Evolutionary conservation across 371 early-diverging fungal species (phyloP).

Genomic region (Neoconidiobolus thromboides): DNA sequence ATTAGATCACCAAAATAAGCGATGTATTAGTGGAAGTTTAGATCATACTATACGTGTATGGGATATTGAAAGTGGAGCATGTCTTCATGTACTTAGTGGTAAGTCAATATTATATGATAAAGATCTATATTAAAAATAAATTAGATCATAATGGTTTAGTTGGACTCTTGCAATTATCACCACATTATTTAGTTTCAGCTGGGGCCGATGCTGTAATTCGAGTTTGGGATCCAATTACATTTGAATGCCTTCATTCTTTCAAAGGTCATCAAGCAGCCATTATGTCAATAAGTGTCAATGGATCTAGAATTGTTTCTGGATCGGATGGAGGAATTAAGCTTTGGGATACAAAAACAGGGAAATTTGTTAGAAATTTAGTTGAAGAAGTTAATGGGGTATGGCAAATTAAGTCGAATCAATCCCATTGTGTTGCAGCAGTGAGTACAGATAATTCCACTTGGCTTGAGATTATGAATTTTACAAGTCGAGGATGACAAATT

Average conservation of each 20-base stretch:
- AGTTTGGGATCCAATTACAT: conserved; percentile 74
- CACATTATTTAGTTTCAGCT: conserved; percentile 70
- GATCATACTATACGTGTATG: conserved; percentile 94
- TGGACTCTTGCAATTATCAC: conserved; percentile 71
- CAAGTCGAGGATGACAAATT: background rate
- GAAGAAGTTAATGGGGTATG: conserved; percentile 66
- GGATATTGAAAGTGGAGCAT: conserved; percentile 70
- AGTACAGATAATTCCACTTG: conserved; percentile 34
- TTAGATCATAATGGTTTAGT: conserved; percentile 82
- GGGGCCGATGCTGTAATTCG: conserved; percentile 92
- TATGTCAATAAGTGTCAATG: conserved; percentile 89
- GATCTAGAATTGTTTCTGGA: conserved; percentile 72
- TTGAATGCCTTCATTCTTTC: conserved; percentile 42
- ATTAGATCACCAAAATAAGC: conserved; percentile 56
- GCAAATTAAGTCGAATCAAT: conserved; percentile 76
- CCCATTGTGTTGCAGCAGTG: conserved; percentile 69
- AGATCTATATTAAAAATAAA: background rate
- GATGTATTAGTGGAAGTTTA: conserved; percentile 88
- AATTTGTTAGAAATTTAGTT: conserved; percentile 53
- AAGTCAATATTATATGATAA: conserved; percentile 6
- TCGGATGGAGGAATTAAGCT: conserved; percentile 85
- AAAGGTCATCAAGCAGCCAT: conserved; percentile 65
- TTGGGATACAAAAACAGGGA: conserved; percentile 77
- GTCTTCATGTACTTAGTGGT: conserved; percentile 54
- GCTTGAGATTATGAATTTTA: conserved; percentile 28